Evolutionary conservation across 2,329 filamentous ascomycete genomes (phyloP).

Genomic region (Amesomyces nigricolor): DNA sequence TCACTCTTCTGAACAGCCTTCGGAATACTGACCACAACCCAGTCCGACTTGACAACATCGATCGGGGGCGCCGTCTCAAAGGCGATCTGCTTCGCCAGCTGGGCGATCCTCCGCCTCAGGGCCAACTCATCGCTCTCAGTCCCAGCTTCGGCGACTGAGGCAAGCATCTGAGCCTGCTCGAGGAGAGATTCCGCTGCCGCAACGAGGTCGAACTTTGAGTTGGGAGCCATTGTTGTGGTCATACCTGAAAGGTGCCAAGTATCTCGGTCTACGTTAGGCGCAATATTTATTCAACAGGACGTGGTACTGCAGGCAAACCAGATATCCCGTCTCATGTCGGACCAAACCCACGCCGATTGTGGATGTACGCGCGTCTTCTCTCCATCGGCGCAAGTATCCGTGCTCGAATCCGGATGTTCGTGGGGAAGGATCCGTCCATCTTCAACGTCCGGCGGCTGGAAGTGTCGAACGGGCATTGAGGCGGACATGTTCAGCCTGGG

Average conservation of each 20-base stretch:
- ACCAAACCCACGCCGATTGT: not conserved
- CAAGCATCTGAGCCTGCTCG: constrained; percentile 17
- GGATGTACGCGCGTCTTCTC: not conserved
- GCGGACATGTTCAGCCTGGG: too few species aligned
- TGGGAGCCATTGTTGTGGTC: not conserved
- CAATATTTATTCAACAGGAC: too few species aligned
- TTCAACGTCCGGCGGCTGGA: too few species aligned
- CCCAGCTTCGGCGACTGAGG: not conserved
- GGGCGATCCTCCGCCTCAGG: constrained; percentile 15
- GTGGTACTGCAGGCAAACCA: too few species aligned
- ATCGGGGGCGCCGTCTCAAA: constrained; percentile 16
- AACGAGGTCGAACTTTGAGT: constrained; percentile 15
- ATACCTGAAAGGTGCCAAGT: not conserved
- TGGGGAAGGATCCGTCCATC: too few species aligned
- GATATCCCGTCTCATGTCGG: too few species aligned
- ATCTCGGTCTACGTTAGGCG: too few species aligned
- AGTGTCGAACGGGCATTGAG: too few species aligned
- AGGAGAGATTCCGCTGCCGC: constrained; percentile 21
- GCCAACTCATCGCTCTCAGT: not conserved
- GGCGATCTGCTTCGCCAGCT: constrained; percentile 19
- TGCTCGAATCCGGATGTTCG: too few species aligned
- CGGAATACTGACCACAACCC: constrained; percentile 16
- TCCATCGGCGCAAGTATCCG: too few species aligned
- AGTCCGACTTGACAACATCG: constrained; percentile 23
- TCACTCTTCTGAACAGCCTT: not conserved